Base-by-base conservation (phyloP, 75 land plant species). In the Pinus albicaulis region DNA sequence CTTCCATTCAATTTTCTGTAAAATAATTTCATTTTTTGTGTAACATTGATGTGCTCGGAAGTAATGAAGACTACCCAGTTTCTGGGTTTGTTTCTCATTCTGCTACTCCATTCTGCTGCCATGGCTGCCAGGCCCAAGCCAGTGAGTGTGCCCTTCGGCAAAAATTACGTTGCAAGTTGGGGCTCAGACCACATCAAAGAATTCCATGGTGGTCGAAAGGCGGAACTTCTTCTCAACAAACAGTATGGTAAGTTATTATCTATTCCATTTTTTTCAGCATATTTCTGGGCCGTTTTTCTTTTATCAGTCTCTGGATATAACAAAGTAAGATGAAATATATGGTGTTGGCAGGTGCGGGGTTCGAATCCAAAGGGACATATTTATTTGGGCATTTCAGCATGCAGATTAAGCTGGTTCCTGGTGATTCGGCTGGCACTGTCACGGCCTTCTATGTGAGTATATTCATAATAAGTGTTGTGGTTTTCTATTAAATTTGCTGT, bases 381-480 rank as follows among this genome's bases (percentile, higher is more conserved):
- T 59, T 82, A 26, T 82, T 82, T 75, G 84, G 84, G 41, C 84
- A 82, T 71, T 74, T 82, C 77, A 74, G 73, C 19, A 82, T 82
- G 84, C 72, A 79, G 55, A 82, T 82, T 16, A 79, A 82, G 73
- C 24, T 82, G 72, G 82, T 79, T 19, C 80, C 84, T 3, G 80
- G 80, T 41, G 84, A 83, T 13, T 83, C 84, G 13, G 84, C 84
- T 19, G 84, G 84, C 24, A 80, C 83, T 26, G 84, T 79, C 25
- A 74, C 77, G 55, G 82, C 82, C 7, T 82, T 79, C 77, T 82
- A 82, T 70, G 84, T 82, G 31, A 74, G 36, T 59, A 41, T 4
- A 41, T 38, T 26, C 71, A 68, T 26, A 34, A 3, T 26, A 68
- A 26, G 5, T 16, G 15, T 34, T 16, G 6, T 5, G 25, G 64